A percentile compares a stretch with the other conserved stretches of the same genome.
Conservation (phyloP, 805 yeast genomes). For the Kodamaea neixiangensis region DNA sequence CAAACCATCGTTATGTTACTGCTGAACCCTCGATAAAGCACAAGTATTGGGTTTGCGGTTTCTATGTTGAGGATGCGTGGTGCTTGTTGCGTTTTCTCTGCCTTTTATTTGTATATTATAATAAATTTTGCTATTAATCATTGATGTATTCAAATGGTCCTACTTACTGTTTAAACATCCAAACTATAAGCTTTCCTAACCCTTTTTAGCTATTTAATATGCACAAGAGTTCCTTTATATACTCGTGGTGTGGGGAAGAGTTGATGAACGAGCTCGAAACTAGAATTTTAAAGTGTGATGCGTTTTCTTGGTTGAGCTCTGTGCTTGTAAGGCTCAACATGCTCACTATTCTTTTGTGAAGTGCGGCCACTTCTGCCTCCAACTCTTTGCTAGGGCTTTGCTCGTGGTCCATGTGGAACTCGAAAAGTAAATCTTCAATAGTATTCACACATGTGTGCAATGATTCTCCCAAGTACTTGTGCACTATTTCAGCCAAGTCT, state of each 20-base stretch:
- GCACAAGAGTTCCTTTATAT: slow-evolving; percentile 6
- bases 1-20: not conserved
- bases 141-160: too few relatives aligned
- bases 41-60: not conserved
- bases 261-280: slow-evolving; percentile 5
- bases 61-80: not conserved
- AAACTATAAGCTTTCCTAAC: not conserved
- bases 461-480: slow-evolving; percentile 13
- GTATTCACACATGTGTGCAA: slow-evolving; percentile 13
- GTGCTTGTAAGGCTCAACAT: slow-evolving; percentile 2
- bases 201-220: slow-evolving; percentile 2
- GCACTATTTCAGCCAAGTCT: slow-evolving; percentile 9
- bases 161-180: too few relatives aligned
- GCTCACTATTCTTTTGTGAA: slow-evolving; percentile 1
- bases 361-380: not conserved
- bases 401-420: slow-evolving; percentile 11
- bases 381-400: not conserved
- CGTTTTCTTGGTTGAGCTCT: not conserved
- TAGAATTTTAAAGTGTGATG: slow-evolving; percentile 3
- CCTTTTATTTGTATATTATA: not conserved
- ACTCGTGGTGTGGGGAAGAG: slow-evolving; percentile 6
- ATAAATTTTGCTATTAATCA: too few relatives aligned
- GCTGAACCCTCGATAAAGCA: not conserved
- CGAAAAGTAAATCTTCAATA: slow-evolving; percentile 15
- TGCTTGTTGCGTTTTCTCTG: not conserved